Base-by-base conservation (phyloP, 2,329 filamentous ascomycete genomes). In the Ceratocystis diversiconidia region DNA sequence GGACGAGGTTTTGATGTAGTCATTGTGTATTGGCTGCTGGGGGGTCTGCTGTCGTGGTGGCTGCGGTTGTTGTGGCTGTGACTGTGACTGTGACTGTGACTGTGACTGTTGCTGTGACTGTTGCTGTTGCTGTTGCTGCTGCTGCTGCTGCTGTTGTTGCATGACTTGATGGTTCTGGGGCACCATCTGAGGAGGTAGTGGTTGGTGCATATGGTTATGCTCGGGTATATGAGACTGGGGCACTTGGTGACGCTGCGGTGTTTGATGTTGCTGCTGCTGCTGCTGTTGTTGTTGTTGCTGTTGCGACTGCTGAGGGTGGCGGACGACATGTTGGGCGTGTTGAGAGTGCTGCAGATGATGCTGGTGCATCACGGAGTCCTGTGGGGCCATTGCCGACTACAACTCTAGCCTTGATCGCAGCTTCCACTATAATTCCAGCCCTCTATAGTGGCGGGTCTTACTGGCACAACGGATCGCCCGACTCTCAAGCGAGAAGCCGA, bases 311-410 rank as follows among this genome's bases (percentile, higher is more conserved):
- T 67, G 69, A n/a, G 65, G 64, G 32, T 69, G 70, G 25, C 55
- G 55, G 17, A 30, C 55, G 55, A 59, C 55, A 59, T 59, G 15
- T 36, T 59, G 55, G 30, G 55, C 25, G 30, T 68, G 69, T 28
- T 70, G 55, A 25, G 55, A 10, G 17, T 68, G 69, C 22, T 70
- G 70, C 61, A 72, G 69, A 30, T 71, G 70, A 59, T 71, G 73
- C 57, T 70, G 69, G 6, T 71, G 71, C 46, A 59, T 59, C 28
- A 60, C 36, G 25, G 65, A 36, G 19, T 41, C 61, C 52, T 52
- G 65, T 1, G 60, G 65, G 25, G 62, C 43, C 60, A 66, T 66
- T 5, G 19, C 52, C 25, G 52, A 61, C 50, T 55, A 61, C 10
- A 60, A 36, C 41, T 64, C 28, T 43, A 25, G 50, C 10, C 22